A percentile compares a stretch with the other conserved stretches of the same genome.
phyloP scores from a whole-genome alignment of 495 filamentous ascomycete genomes.

The Xylaria venustula region DNA sequence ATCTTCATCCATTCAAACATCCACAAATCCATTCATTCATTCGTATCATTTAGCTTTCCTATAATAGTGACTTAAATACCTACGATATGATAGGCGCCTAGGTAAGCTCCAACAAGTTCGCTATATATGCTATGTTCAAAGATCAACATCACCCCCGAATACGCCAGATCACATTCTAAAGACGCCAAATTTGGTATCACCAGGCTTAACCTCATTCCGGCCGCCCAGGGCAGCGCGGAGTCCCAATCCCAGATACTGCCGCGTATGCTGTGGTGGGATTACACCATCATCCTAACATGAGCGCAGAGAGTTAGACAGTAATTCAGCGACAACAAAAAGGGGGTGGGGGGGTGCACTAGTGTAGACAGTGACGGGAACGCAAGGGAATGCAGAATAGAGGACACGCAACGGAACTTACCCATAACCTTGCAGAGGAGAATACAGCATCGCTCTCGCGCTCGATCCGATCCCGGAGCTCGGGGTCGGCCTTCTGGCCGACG shows the following conservation, averaged over 20 bases:
- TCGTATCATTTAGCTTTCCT: not conserved
- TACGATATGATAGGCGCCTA: not conserved
- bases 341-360: too few species aligned
- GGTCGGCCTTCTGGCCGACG: slow-evolving; percentile 81
- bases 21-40: not conserved
- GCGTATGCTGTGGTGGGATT: slow-evolving; percentile 85
- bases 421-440: slow-evolving; percentile 84
- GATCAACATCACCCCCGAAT: not conserved
- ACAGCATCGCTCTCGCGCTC: slow-evolving; percentile 87
- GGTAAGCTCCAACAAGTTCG: not conserved
- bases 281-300: slow-evolving; percentile 74
- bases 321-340: not conserved
- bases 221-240: slow-evolving; percentile 76
- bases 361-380: too few species aligned
- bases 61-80: not conserved
- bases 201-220: slow-evolving; percentile 54
- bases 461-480: slow-evolving; percentile 77
- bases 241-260: slow-evolving; percentile 77
- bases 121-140: not conserved
- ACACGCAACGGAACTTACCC: slow-evolving; percentile 53
- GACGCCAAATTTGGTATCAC: slow-evolving; percentile 82
- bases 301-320: slow-evolving; percentile 25
- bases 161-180: slow-evolving; percentile 77
- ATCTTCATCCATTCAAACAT: too few species aligned
- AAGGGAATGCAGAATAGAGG: not conserved